Percentiles rank a stretch among this genome's conserved stretches.
phyloP scores from a whole-genome alignment of 441 rosid species.

The Rhodomyrtus psidioides region DNA sequence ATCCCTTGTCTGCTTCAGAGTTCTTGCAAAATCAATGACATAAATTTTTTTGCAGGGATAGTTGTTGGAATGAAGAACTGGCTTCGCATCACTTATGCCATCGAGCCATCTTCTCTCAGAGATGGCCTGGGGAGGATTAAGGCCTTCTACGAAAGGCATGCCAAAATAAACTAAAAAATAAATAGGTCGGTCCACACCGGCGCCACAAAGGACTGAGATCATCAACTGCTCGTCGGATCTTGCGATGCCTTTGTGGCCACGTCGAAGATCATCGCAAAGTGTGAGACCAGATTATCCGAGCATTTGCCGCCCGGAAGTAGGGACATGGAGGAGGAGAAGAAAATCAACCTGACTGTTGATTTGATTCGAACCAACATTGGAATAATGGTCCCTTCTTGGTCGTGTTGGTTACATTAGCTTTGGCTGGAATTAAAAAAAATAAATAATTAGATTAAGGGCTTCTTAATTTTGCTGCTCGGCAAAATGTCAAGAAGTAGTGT shows the following conservation, averaged over 20 bases:
- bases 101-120: constrained; percentile 22
- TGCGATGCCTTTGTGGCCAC: background rate
- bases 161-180: constrained; percentile 23
- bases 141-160: constrained; percentile 33
- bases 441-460: background rate
- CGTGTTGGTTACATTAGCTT: background rate
- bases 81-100: constrained; percentile 39
- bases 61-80: constrained; percentile 35
- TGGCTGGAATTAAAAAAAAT: background rate
- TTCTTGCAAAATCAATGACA: background rate
- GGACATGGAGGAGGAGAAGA: background rate
- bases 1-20: background rate
- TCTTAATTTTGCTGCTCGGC: background rate
- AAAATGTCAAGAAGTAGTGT: background rate
- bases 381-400: background rate
- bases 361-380: background rate
- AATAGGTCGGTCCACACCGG: background rate
- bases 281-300: background rate
- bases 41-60: constrained; percentile 6
- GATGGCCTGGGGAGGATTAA: constrained; percentile 32
- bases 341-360: background rate
- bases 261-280: background rate
- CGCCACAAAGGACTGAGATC: background rate
- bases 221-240: background rate
- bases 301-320: background rate